Evolutionary conservation across 2,329 filamentous ascomycete species (phyloP), one percentile per base, ranked within the genome.

Genomic region (Colletotrichum godetiae): DNA sequence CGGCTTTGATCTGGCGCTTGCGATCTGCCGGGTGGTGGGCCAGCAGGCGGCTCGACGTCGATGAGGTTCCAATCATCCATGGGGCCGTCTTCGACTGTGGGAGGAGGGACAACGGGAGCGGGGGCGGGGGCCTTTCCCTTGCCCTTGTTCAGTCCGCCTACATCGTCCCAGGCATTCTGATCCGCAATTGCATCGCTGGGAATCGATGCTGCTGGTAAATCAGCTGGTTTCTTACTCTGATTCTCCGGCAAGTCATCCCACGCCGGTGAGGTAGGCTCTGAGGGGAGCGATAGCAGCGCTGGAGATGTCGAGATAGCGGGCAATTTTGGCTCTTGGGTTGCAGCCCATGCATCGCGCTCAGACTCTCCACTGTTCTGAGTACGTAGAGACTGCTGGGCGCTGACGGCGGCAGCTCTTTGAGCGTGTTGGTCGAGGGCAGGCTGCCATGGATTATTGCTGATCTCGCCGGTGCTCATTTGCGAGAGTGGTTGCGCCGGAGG

Each of bases 61-160:
- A 75, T 85, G 67, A 89, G 72, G 67, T 86, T 89, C 88, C 88
- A 90, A 52, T 86, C 87, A 6, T 88, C 85, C 8, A 81, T 78
- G 74, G 68, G 65, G 7, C 64, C 68, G 8, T 75, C 75, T 5
- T 77, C 76, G 70, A 75, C 73, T 15, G 74, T 73, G 7, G 75
- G 63, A 27, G 78, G 75, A 7, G 77, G 66, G 19, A 76, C 71
- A n/a, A 75, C 56, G 13, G 67, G 37, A 7, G 76, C 75, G 5
- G 78, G 42, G 6, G 76, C 74, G 4, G 78, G 75, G 1, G 81
- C 81, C 29, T 80, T 84, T 3, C 77, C 81, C 68, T 88, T 89
- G 1, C 82, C 86, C 72, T 87, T 88, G 29, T 81, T 81, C 5
- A 78, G 66, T 0, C 78, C 76, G 6, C 81, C 82, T 13, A 86